These are phyloP conservation scores for Alternaria sp. DNA, from an alignment of 2,329 filamentous ascomycete genomes.

Conservation along the genomic window DNA sequence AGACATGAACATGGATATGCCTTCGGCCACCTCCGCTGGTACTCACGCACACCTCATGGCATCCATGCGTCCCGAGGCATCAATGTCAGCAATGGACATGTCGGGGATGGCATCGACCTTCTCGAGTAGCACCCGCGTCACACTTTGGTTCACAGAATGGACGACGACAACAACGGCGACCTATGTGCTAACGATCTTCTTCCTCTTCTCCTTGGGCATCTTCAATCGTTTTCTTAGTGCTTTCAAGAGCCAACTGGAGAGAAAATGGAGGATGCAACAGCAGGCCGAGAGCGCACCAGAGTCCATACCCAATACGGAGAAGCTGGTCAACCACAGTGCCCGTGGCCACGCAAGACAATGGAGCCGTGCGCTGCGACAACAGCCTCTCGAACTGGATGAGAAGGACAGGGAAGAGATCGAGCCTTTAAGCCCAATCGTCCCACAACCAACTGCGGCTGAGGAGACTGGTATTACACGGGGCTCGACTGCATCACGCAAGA, in stretches of 20 bases:
- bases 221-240: constrained; percentile 41
- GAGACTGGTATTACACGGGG: background rate
- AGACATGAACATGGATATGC: constrained; percentile 8
- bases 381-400: constrained; percentile 16
- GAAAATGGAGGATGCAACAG: constrained; percentile 19
- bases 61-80: background rate
- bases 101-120: constrained; percentile 37
- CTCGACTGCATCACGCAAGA: background rate
- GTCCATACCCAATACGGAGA: background rate
- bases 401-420: constrained; percentile 20
- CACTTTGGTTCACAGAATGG: constrained; percentile 38
- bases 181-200: constrained; percentile 34
- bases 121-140: constrained; percentile 33
- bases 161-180: constrained; percentile 31
- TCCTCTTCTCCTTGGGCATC: constrained; percentile 36
- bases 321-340: background rate
- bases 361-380: constrained; percentile 15
- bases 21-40: background rate
- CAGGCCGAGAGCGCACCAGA: background rate
- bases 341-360: constrained; percentile 19
- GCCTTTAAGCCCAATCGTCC: constrained; percentile 21
- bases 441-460: background rate
- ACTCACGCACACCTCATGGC: background rate
- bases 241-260: constrained; percentile 33
- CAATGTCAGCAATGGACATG: constrained; percentile 14